Conservation (phyloP, 1,139 yeast genomes). For the Magnusiomyces fungicola region DNA sequence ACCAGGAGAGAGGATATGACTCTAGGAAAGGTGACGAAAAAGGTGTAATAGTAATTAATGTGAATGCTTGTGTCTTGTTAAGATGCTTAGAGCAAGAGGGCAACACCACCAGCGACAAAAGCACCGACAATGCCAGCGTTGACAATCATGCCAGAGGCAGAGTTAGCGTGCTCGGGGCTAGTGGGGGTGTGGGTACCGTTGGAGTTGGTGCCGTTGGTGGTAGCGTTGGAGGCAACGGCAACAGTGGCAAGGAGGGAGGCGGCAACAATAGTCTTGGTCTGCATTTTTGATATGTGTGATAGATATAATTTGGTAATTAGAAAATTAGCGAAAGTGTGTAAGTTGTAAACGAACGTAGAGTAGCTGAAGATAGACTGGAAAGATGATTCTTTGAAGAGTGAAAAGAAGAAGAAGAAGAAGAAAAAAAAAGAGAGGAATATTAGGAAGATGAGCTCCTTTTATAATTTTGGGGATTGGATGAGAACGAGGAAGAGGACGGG, state of each 20-base stretch:
- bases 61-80: too few relatives aligned
- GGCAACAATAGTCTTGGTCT: not conserved
- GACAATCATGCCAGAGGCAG: conserved; percentile 11
- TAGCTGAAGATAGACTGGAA: too few relatives aligned
- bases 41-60: too few relatives aligned
- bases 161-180: conserved; percentile 5
- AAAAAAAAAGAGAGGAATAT: not conserved
- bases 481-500: too few relatives aligned
- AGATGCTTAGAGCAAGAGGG: conserved; percentile 45
- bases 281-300: not conserved
- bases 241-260: conserved; percentile 1
- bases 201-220: not conserved
- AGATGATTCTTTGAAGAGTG: not conserved
- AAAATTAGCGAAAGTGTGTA: not conserved
- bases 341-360: not conserved
- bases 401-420: not conserved
- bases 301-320: not conserved
- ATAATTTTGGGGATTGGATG: not conserved
- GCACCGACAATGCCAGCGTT: conserved; percentile 50
- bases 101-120: conserved; percentile 61
- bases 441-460: not conserved
- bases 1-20: too few relatives aligned
- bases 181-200: not conserved
- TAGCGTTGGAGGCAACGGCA: not conserved
- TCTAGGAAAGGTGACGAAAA: too few relatives aligned